Evolutionary conservation across 2,329 filamentous ascomycete species (phyloP), one percentile per base, ranked within the genome.

Genomic region (Microdochium paspali): DNA sequence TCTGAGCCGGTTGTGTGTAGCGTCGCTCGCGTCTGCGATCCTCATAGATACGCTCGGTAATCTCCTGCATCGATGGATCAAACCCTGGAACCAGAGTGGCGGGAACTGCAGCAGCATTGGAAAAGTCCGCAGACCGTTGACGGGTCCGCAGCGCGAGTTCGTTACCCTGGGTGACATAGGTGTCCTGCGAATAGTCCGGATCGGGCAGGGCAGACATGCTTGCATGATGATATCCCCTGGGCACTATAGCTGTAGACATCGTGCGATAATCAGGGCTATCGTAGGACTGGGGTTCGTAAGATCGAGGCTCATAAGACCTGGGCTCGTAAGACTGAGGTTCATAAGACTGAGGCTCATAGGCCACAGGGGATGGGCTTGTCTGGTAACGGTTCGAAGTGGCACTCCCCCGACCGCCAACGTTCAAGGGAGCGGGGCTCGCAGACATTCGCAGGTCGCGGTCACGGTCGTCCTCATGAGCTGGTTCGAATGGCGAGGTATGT

Each of bases 11-110:
- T 56, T 70, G 65, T 44, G 69, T 67, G 52, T 79, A 71, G 46
- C 71, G 68, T 35, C 67, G 61, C 23, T 72, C 70, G 24, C 68
- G 65, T 7, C 69, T 71, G 46, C 73, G 71, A 21, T 80, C 79
- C 44, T 79, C 70, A 43, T 79, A 72, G 44, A 78, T 72, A n/a
- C 74, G 70, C 46, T 80, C 75, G 1, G 74, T 67, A n/a, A 80
- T 67, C 54, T 83, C 77, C 47, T 74, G 71, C 30, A 81, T 63
- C 18, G 59, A 61, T 3, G 77, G 76, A 51, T 84, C 79, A 24
- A 80, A 68, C 3, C 79, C 80, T n/a, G 80, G 76, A 7, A 84
- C 73, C 21, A 84, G 65, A 3, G 79, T 77, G 2, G 77, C 60
- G 4, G 80, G 80, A 2, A 82, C 66, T 3, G 69, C 58, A 1